Evolutionary conservation across 352 stramenopile genomes (phyloP).

Genomic region (Peronospora destructor): DNA sequence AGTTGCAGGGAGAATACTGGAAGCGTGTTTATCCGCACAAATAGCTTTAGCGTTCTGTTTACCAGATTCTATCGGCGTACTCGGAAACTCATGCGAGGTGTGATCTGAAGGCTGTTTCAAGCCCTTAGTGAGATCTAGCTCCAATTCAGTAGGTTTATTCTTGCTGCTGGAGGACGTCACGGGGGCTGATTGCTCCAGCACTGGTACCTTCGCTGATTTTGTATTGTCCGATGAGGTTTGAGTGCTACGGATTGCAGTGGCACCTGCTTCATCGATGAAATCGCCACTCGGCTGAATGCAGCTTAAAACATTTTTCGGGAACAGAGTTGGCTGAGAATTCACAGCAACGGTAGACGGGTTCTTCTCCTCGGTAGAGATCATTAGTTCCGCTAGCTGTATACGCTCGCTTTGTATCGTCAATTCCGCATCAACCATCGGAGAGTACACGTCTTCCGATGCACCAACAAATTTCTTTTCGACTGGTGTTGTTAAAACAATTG

Average conservation of each 20-base stretch:
- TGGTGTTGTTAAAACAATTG: constrained; percentile 12
- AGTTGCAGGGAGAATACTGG: neutral
- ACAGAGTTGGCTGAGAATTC: neutral
- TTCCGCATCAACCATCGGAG: constrained; percentile 1
- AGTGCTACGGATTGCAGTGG: neutral
- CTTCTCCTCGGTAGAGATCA: neutral
- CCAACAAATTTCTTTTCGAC: constrained; percentile 10
- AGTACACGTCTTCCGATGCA: constrained; percentile 1
- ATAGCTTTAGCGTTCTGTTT: neutral
- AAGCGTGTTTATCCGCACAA: neutral
- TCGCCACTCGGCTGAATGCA: neutral
- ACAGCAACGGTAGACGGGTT: constrained; percentile 1
- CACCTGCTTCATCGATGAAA: neutral
- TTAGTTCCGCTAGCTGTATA: constrained; percentile 1
- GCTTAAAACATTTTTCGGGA: neutral
- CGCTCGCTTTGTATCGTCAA: neutral
- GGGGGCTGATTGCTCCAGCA: neutral
- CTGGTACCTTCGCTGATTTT: neutral
- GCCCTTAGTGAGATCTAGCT: neutral
- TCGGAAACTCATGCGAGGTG: neutral
- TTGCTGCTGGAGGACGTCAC: neutral
- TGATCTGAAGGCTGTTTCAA: neutral
- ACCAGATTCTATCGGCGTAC: neutral
- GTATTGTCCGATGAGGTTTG: neutral
- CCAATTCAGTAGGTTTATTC: constrained; percentile 2